Evolutionary conservation across 2,329 filamentous ascomycete genomes (phyloP).

Genomic region (Cytospora paraplurivora): DNA sequence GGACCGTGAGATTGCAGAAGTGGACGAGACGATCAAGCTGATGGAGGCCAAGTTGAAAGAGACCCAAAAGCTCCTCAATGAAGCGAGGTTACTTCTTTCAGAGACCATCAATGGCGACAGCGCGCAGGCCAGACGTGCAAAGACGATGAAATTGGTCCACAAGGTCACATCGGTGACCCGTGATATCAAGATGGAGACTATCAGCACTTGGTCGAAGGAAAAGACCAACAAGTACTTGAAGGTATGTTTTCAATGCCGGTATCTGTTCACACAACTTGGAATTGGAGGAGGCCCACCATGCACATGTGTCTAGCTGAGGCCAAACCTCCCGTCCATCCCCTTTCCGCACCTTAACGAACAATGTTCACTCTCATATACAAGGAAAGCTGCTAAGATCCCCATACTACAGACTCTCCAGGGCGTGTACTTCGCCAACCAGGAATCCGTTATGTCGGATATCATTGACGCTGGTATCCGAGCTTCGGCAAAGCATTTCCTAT

Average conservation of each 20-base stretch:
- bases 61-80: not conserved
- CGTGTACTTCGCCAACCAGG: not conserved
- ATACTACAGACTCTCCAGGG: not conserved
- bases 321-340: not conserved
- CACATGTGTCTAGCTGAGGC: too few relatives aligned
- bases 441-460: not conserved
- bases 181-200: not conserved
- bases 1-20: conserved; percentile 15
- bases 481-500: conserved; percentile 2
- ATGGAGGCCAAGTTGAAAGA: conserved; percentile 5
- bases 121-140: conserved; percentile 4
- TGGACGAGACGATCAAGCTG: conserved; percentile 5
- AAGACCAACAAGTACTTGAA: conserved; percentile 13
- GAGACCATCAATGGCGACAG: conserved; percentile 4
- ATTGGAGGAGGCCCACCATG: too few relatives aligned
- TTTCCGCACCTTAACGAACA: not conserved
- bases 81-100: not conserved
- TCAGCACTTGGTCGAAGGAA: not conserved
- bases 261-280: not conserved
- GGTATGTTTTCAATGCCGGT: not conserved
- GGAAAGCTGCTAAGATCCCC: not conserved
- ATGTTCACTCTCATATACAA: not conserved
- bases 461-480: not conserved
- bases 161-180: not conserved
- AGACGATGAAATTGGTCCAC: not conserved